Percentiles rank a stretch among this genome's conserved stretches.
Evolutionary conservation across 2,329 filamentous ascomycete genomes (phyloP).

Genomic region (Karstenula rhodostoma): DNA sequence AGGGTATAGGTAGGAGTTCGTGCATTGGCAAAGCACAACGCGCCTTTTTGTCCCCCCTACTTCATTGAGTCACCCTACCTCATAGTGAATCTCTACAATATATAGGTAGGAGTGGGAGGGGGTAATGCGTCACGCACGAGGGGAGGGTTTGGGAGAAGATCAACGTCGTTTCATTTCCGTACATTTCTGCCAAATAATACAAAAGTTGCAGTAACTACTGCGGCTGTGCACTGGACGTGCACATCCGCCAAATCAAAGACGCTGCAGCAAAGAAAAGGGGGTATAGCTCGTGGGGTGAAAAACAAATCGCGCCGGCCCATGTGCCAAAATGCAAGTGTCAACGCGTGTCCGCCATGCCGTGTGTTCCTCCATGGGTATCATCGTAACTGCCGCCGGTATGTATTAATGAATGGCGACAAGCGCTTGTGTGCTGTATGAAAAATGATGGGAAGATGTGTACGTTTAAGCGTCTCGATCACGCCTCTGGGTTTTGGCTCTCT

Average conservation of each 20-base stretch:
- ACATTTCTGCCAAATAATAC: no score
- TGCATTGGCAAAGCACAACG: no score
- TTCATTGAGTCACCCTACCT: no score
- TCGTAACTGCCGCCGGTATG: background rate
- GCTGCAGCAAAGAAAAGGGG: background rate
- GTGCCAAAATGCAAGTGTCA: background rate
- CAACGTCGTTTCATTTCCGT: background rate
- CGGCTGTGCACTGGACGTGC: background rate
- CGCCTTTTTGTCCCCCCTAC: no score
- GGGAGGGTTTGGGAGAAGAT: no score
- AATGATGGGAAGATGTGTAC: background rate
- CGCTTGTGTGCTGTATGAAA: conserved; percentile 5
- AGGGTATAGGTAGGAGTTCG: no score
- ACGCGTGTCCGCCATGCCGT: background rate
- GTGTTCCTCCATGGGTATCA: conserved; percentile 3
- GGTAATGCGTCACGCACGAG: no score
- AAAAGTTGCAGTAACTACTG: background rate
- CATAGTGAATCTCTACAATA: no score
- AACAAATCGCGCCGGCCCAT: background rate
- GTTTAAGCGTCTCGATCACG: background rate
- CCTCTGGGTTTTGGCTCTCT: conserved; percentile 21
- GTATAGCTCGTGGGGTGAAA: conserved; percentile 1
- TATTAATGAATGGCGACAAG: conserved; percentile 7
- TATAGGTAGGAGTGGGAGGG: no score
- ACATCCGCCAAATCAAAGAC: background rate